phyloP scores from a whole-genome alignment of 1,284 basidiomycete genomes.

The Boletus sp. region DNA sequence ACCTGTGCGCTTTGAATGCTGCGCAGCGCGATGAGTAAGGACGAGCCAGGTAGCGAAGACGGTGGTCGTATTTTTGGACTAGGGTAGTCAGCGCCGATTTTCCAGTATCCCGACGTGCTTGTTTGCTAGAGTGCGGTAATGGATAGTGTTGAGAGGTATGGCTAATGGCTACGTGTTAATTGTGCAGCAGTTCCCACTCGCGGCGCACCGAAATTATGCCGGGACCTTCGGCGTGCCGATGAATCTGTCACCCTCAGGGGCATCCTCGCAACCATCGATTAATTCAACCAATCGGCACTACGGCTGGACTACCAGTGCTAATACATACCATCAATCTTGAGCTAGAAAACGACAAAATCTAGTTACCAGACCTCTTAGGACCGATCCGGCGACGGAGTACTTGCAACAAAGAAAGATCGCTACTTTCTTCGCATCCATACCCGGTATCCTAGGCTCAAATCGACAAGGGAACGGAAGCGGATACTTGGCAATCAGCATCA shows the following conservation, averaged over 20 bases:
- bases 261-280: conserved; percentile 26
- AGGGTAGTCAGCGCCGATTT: not conserved
- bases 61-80: not conserved
- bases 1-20: not conserved
- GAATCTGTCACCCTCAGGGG: conserved; percentile 10
- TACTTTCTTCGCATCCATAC: conserved; percentile 8
- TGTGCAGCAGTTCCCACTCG: conserved; percentile 21
- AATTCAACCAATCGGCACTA: conserved; percentile 5
- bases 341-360: not conserved
- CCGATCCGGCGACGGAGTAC: too few species aligned
- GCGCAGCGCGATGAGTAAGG: not conserved
- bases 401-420: too few species aligned
- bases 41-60: not conserved
- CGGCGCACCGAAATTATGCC: conserved; percentile 6
- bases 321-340: not conserved
- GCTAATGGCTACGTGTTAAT: conserved; percentile 11
- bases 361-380: not conserved
- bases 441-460: conserved; percentile 11
- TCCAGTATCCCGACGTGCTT: not conserved
- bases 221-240: conserved; percentile 11
- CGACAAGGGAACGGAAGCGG: conserved; percentile 17
- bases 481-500: conserved; percentile 1
- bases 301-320: not conserved
- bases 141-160: conserved; percentile 13
- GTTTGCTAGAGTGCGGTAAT: conserved; percentile 8